A percentile compares a stretch with the other conserved stretches of the same genome.
These are phyloP conservation scores for Akanthomyces lecanii DNA, from an alignment of 2,329 filamentous ascomycete species.

Conservation along the genomic window DNA sequence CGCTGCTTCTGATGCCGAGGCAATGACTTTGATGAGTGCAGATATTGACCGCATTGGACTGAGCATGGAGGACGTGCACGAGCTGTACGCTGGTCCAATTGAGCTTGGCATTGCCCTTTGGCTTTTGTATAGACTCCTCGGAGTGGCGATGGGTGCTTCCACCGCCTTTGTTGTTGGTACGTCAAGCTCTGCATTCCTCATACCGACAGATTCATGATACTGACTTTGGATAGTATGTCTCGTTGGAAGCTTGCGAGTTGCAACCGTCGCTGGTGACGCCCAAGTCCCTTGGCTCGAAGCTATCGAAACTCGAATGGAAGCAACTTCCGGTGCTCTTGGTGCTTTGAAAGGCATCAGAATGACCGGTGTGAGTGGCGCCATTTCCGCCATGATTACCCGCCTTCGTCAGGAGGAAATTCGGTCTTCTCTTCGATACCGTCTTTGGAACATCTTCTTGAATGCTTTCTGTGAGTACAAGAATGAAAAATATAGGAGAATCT, in stretches of 20 bases:
- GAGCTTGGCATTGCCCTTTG: conserved; percentile 33
- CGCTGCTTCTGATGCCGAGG: conserved; percentile 29
- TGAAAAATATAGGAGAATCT: too few species aligned
- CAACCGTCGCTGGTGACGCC: conserved; percentile 21
- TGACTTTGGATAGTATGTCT: conserved; percentile 14
- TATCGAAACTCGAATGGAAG: conserved; percentile 25
- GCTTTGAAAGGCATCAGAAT: conserved; percentile 41
- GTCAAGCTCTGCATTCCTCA: too few species aligned
- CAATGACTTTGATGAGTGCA: conserved; percentile 41
- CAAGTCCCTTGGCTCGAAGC: conserved; percentile 26
- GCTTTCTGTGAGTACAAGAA: conserved; percentile 18
- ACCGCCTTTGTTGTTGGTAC: conserved; percentile 23
- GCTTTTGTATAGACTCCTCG: conserved; percentile 28
- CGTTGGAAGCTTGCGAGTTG: conserved; percentile 21
- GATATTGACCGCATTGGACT: conserved; percentile 36
- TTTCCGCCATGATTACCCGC: conserved; percentile 30
- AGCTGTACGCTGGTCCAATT: conserved; percentile 32
- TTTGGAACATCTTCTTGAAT: conserved; percentile 20
- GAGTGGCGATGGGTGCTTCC: conserved; percentile 22
- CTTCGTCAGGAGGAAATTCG: conserved; percentile 35
- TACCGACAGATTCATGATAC: background rate
- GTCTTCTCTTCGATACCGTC: conserved; percentile 26
- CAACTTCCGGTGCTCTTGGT: conserved; percentile 23
- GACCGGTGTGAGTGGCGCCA: conserved; percentile 34
- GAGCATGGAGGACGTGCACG: conserved; percentile 28